Percentiles rank a stretch among this genome's conserved stretches.
phyloP scores from a whole-genome alignment of 495 filamentous ascomycete genomes.

The Sphaerosporella brunnea region DNA sequence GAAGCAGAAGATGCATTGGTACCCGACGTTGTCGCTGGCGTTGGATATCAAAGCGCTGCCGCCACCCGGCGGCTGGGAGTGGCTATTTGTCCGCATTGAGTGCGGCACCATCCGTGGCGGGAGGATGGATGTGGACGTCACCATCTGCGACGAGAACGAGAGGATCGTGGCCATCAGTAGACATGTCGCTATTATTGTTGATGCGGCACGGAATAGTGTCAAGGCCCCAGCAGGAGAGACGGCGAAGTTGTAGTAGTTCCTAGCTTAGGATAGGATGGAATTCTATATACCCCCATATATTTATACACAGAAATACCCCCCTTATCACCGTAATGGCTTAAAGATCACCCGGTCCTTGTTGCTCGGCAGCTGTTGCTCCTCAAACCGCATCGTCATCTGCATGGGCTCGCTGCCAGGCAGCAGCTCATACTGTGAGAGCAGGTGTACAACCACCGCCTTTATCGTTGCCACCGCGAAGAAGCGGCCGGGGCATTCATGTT shows the following conservation, averaged over 20 bases:
- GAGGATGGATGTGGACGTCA: slow-evolving; percentile 46
- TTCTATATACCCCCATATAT: no score
- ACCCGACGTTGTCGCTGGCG: slow-evolving; percentile 56
- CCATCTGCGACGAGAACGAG: slow-evolving; percentile 38
- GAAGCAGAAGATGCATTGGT: slow-evolving; percentile 41
- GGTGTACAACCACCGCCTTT: background rate
- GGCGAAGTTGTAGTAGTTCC: no score
- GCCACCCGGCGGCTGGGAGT: slow-evolving; percentile 41
- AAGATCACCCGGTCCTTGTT: background rate
- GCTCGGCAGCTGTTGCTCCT: slow-evolving; percentile 2
- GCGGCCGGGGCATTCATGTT: background rate
- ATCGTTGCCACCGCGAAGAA: slow-evolving; percentile 1
- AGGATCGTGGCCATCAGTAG: slow-evolving; percentile 44
- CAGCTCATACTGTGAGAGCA: background rate
- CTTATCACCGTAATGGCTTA: no score
- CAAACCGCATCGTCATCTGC: background rate
- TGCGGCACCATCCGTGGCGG: slow-evolving; percentile 44
- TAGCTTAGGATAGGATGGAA: no score
- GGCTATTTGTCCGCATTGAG: slow-evolving; percentile 43
- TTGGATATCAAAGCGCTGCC: slow-evolving; percentile 49
- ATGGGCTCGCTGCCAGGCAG: background rate
- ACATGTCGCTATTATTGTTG: slow-evolving; percentile 45
- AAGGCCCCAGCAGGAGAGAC: no score
- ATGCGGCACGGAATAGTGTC: slow-evolving; percentile 37
- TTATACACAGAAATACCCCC: no score